Conservation (phyloP, 208 protist genomes). For the Trypanosoma lewisi region DNA sequence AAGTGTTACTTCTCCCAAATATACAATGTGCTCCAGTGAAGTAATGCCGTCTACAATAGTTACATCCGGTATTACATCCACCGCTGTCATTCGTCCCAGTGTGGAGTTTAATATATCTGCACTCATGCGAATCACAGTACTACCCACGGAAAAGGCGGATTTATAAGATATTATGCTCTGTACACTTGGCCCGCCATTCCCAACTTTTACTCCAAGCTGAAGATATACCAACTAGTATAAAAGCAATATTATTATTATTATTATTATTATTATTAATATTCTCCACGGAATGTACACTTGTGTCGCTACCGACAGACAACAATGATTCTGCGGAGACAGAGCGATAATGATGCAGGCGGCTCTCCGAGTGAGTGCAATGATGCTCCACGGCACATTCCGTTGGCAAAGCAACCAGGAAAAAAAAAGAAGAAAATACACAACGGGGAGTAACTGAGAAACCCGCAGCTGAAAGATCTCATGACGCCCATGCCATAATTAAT, state of each 20-base stretch:
- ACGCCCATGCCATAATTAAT: no score
- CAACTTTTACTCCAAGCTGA: constrained; percentile 3
- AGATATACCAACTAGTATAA: neutral
- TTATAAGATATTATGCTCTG: neutral
- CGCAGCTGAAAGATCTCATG: neutral
- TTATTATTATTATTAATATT: neutral
- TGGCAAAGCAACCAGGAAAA: neutral
- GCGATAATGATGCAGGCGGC: neutral
- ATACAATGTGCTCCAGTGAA: constrained; percentile 3
- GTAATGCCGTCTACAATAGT: constrained; percentile 6
- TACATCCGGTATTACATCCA: neutral
- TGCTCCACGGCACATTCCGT: neutral
- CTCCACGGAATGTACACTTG: neutral
- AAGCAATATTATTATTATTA: neutral
- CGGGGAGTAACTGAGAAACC: neutral
- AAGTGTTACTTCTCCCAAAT: constrained; percentile 4
- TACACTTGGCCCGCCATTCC: neutral
- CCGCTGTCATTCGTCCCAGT: neutral
- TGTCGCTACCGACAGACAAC: neutral
- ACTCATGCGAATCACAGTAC: neutral
- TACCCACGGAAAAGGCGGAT: neutral
- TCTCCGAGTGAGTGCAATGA: constrained; percentile 1
- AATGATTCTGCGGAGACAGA: neutral
- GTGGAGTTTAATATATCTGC: neutral
- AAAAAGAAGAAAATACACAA: no score